These are phyloP conservation scores for Boletellus deceptivus DNA, from an alignment of 1,284 basidiomycete genomes.

Conservation along the genomic window DNA sequence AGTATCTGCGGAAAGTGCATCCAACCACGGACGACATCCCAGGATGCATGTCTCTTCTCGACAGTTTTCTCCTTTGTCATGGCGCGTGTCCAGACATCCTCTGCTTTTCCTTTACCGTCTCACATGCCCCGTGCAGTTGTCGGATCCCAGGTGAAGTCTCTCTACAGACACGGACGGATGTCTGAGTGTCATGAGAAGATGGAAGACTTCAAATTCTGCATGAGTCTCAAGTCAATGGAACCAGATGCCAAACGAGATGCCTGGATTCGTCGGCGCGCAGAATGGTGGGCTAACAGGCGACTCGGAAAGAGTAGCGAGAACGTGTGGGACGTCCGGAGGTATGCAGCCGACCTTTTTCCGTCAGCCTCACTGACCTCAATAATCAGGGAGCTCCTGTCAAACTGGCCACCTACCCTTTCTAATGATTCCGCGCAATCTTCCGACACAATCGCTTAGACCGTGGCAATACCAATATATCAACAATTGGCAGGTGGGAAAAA, in stretches of 20 bases:
- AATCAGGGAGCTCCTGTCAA: constrained; percentile 21
- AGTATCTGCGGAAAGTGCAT: constrained; percentile 58
- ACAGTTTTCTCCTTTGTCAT: constrained; percentile 78
- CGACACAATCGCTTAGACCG: constrained; percentile 23
- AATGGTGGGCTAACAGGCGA: constrained; percentile 86
- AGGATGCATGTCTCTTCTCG: constrained; percentile 74
- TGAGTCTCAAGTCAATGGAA: constrained; percentile 78
- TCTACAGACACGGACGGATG: constrained; percentile 85
- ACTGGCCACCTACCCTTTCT: constrained; percentile 31
- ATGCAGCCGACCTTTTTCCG: background rate
- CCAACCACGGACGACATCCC: constrained; percentile 80
- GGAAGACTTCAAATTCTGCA: constrained; percentile 95
- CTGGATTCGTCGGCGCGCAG: constrained; percentile 85
- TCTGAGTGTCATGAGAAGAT: constrained; percentile 78
- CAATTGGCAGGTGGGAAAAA: background rate
- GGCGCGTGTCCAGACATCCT: constrained; percentile 42
- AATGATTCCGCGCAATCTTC: constrained; percentile 19
- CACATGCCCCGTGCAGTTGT: constrained; percentile 52
- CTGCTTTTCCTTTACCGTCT: constrained; percentile 5
- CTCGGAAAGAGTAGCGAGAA: constrained; percentile 84
- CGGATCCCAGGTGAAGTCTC: constrained; percentile 76
- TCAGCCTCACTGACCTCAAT: background rate
- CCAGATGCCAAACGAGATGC: constrained; percentile 74
- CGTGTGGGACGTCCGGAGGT: constrained; percentile 89
- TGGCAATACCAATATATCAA: background rate